Percentiles rank a stretch among this genome's conserved stretches.
Evolutionary conservation across 768 basidiomycete genomes (phyloP).

Genomic region (Panus rudis): DNA sequence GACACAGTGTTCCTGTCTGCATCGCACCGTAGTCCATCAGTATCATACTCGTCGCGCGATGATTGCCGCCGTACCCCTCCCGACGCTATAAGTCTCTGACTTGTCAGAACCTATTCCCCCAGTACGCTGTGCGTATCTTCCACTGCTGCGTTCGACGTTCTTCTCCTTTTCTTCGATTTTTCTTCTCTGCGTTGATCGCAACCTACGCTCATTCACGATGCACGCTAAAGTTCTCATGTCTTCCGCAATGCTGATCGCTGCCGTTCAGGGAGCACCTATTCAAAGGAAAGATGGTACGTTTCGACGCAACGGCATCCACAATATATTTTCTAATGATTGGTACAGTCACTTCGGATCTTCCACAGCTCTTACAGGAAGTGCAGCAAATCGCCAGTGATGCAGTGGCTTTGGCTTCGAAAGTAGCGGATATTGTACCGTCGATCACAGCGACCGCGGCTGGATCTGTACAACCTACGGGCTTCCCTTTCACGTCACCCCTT

Average conservation of each 20-base stretch:
- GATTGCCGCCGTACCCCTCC: neutral
- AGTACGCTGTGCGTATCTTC: slow-evolving; percentile 9
- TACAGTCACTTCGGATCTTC: too few species aligned
- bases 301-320: neutral
- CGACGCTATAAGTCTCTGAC: neutral
- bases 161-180: slow-evolving; percentile 1
- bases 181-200: slow-evolving; percentile 11
- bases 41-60: neutral
- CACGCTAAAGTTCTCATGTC: slow-evolving; percentile 6
- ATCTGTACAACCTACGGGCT: neutral
- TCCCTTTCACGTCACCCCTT: too few species aligned
- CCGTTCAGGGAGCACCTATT: neutral
- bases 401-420: too few species aligned
- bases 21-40: neutral
- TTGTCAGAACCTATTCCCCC: neutral
- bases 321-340: neutral
- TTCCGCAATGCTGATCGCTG: slow-evolving; percentile 2
- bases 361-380: too few species aligned
- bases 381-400: too few species aligned
- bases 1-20: neutral
- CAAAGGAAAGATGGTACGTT: neutral
- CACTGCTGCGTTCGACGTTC: neutral
- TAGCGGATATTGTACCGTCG: neutral
- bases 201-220: slow-evolving; percentile 5
- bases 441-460: neutral